phyloP scores from a whole-genome alignment of 2,329 filamentous ascomycete genomes.

The Sporothrix phasma region DNA sequence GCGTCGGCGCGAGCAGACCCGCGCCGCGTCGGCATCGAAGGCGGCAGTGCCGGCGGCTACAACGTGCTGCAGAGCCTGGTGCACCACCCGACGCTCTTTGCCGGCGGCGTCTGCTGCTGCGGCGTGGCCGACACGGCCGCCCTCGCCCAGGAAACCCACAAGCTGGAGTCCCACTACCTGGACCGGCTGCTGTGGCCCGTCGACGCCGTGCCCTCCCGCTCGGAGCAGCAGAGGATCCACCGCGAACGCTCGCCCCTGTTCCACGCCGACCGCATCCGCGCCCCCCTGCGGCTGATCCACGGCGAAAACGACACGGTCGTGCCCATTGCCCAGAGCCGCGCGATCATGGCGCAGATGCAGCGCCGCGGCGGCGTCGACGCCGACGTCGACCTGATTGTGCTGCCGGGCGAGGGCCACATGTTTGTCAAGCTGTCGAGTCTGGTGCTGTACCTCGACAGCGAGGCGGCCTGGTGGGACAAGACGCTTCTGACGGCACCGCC shows the following conservation, averaged over 20 bases:
- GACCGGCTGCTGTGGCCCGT: slow-evolving; percentile 32
- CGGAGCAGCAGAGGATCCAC: slow-evolving; percentile 31
- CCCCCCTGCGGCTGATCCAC: slow-evolving; percentile 46
- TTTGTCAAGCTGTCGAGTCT: slow-evolving; percentile 34
- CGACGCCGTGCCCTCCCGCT: slow-evolving; percentile 22
- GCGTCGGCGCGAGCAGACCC: not conserved
- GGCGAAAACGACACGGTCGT: slow-evolving; percentile 48
- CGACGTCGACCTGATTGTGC: slow-evolving; percentile 38
- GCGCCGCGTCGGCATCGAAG: slow-evolving; percentile 21
- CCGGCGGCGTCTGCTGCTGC: slow-evolving; percentile 39
- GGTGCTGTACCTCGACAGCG: slow-evolving; percentile 32
- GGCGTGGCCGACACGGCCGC: slow-evolving; percentile 42
- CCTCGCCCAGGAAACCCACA: slow-evolving; percentile 40
- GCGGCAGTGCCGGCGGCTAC: slow-evolving; percentile 44
- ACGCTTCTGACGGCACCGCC: too few species aligned
- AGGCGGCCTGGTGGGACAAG: slow-evolving; percentile 39
- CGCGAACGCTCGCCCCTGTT: slow-evolving; percentile 39
- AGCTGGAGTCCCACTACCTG: slow-evolving; percentile 46
- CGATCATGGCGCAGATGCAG: slow-evolving; percentile 39
- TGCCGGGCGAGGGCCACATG: slow-evolving; percentile 42
- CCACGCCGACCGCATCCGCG: slow-evolving; percentile 37
- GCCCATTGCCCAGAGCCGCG: slow-evolving; percentile 44
- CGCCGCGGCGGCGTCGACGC: slow-evolving; percentile 34
- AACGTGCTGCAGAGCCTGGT: slow-evolving; percentile 40
- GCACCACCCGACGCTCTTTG: slow-evolving; percentile 36